These are phyloP conservation scores for Suillus decipiens DNA, from an alignment of 768 basidiomycete genomes.

Conservation along the genomic window DNA sequence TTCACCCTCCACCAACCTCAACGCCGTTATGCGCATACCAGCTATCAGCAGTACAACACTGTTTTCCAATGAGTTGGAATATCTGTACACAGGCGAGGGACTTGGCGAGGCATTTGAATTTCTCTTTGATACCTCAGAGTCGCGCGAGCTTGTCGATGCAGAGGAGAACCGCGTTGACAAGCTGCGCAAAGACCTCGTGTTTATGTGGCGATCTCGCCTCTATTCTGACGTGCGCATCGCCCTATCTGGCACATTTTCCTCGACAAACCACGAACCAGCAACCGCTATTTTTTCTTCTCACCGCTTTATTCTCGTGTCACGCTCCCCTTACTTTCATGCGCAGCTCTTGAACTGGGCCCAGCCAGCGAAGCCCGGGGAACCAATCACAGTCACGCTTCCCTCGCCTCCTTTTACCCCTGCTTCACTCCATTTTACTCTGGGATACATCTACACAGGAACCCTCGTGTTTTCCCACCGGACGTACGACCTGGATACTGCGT, in stretches of 20 bases:
- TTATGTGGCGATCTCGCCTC: conserved; percentile 94
- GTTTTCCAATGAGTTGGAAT: conserved; percentile 90
- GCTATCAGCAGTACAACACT: conserved; percentile 75
- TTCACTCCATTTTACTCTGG: conserved; percentile 90
- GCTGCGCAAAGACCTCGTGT: conserved; percentile 89
- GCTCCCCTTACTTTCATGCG: conserved; percentile 84
- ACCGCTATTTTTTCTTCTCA: conserved; percentile 91
- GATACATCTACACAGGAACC: conserved; percentile 94
- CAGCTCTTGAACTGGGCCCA: conserved; percentile 70
- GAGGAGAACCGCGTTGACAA: conserved; percentile 73
- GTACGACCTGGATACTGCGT: conserved; percentile 90
- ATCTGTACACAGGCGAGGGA: conserved; percentile 91
- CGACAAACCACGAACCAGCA: conserved; percentile 62
- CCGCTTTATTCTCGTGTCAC: conserved; percentile 88
- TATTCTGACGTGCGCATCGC: conserved; percentile 91
- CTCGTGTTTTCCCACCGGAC: conserved; percentile 90
- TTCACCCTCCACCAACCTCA: conserved; percentile 46
- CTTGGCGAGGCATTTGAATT: conserved; percentile 88
- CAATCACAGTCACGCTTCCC: conserved; percentile 68
- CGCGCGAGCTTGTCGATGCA: conserved; percentile 44
- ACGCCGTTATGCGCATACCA: conserved; percentile 58
- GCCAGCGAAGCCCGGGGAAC: conserved; percentile 41
- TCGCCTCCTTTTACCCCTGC: conserved; percentile 95
- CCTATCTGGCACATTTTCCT: conserved; percentile 68
- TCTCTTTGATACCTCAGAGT: conserved; percentile 66